Base-by-base conservation (phyloP, 2,329 filamentous ascomycete species). In the Orbilia ellipsospora region DNA sequence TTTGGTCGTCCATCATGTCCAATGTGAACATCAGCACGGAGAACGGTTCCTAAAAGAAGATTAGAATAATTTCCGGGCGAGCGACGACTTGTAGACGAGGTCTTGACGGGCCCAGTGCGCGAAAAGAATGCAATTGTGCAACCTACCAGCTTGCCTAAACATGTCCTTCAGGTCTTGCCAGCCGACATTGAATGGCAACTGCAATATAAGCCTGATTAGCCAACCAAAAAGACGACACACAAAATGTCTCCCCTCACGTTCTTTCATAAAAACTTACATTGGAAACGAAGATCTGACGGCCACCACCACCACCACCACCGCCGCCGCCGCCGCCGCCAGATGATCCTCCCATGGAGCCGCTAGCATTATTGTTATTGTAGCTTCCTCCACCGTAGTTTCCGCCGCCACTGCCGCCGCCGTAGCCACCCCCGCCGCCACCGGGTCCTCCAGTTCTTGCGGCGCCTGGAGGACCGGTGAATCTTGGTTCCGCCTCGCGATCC, bases 141-240 rank as follows among this genome's bases (percentile, higher is more conserved):
- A 69, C 93, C 87, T 87, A 97, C 94, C 92, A 85, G 95, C 94
- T 88, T 97, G 94, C 81, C 95, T 92, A 87, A 99, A 99, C 79
- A 99, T 87, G 83, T 99, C 95, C 85, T 99, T 99, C 80, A 99
- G 86, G 83, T 99, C 95, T 85, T 99, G 95, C 95, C 95, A 99
- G 82, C 95, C 95, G 80, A 96, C 92, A 78, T 93, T 96, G 85
- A 94, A 99, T 18, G 95, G 95, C 80, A 99, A 92, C 95, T 99
- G 50, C 80, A 44, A 13, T 20, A 26, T 40, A 52, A 51, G 23
- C 23, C 10, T 10, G 10, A 36, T 36, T 36, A 36, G 31, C 31
- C 31, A 36, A 36, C 31, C 31, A 36, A 36, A 36, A 36, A 36
- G 10, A 36, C 5, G 31, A 36, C 31, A 36, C 31, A 36, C 10